These are phyloP conservation scores for Apiospora rasikravindrae DNA, from an alignment of 2,329 filamentous ascomycete genomes.

Conservation along the genomic window DNA sequence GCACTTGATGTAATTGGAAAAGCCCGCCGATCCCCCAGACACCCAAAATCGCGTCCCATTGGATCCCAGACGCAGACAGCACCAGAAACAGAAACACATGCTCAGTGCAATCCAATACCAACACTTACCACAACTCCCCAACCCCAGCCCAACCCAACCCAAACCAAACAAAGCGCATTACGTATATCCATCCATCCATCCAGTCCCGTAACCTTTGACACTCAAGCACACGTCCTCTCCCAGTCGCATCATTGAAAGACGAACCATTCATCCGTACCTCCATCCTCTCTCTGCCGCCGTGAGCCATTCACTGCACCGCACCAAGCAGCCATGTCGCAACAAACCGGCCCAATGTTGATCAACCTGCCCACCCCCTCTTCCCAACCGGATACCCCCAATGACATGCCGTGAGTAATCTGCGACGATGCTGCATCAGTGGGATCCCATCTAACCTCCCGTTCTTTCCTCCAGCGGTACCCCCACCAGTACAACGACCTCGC, in stretches of 20 bases:
- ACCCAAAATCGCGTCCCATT: not conserved
- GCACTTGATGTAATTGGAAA: not conserved
- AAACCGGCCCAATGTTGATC: slow-evolving; percentile 70
- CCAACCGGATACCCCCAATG: slow-evolving; percentile 83
- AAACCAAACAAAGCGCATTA: not conserved
- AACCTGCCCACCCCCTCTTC: slow-evolving; percentile 84
- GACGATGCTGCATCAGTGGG: not conserved
- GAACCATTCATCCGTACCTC: not conserved
- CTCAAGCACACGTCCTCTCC: not conserved
- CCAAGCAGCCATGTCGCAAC: slow-evolving; percentile 36
- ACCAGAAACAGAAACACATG: not conserved
- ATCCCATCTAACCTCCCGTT: not conserved
- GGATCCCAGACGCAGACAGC: not conserved
- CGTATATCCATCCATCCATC: slow-evolving; percentile 1
- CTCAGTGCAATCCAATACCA: not conserved
- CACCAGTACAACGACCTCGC: slow-evolving; percentile 88
- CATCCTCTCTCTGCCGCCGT: not conserved
- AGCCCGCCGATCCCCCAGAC: not conserved
- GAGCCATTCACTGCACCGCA: slow-evolving; percentile 9
- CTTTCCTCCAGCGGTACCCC: slow-evolving; percentile 76
- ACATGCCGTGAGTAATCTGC: slow-evolving; percentile 75
- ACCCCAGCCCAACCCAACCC: not conserved
- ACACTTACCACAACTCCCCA: not conserved
- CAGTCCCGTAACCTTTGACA: not conserved
- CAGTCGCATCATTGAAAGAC: not conserved